These are phyloP conservation scores for Aspergillus brunneoviolaceus DNA, from an alignment of 2,329 filamentous ascomycete genomes.

Conservation along the genomic window DNA sequence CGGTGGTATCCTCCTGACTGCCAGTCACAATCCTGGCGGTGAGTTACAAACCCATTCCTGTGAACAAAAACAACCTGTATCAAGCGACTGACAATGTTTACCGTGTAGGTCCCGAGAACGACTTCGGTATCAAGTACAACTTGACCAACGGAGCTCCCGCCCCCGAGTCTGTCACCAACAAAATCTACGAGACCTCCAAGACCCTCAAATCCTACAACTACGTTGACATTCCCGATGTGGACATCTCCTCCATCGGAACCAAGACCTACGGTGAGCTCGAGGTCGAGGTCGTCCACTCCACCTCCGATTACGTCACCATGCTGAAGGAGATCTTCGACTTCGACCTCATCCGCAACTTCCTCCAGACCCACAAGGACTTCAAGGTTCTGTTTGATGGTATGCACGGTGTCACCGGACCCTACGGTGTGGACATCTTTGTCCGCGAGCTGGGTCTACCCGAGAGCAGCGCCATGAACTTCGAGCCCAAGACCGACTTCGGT, in stretches of 20 bases:
- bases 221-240: slow-evolving; percentile 79
- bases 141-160: slow-evolving; percentile 92
- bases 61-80: background rate
- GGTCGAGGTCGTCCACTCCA: slow-evolving; percentile 93
- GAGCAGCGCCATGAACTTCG: slow-evolving; percentile 83
- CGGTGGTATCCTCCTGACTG: slow-evolving; percentile 92
- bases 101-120: slow-evolving; percentile 73
- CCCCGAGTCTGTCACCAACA: slow-evolving; percentile 95
- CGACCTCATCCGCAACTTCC: slow-evolving; percentile 90
- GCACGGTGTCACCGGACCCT: slow-evolving; percentile 91
- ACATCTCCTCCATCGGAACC: slow-evolving; percentile 78
- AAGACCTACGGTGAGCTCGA: slow-evolving; percentile 82
- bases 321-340: slow-evolving; percentile 99
- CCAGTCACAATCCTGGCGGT: slow-evolving; percentile 98
- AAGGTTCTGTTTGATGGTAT: slow-evolving; percentile 96
- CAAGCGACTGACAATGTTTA: background rate
- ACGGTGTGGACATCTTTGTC: slow-evolving; percentile 92
- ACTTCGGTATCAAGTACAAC: slow-evolving; percentile 99
- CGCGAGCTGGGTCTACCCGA: slow-evolving; percentile 81
- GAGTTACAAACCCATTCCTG: slow-evolving; percentile 37
- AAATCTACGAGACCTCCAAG: slow-evolving; percentile 93
- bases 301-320: slow-evolving; percentile 87
- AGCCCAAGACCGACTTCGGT: slow-evolving; percentile 90
- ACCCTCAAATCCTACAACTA: slow-evolving; percentile 89
- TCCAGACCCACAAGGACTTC: slow-evolving; percentile 82